Base-by-base conservation (phyloP, 148 eudicot species). In the Limonium bicolor region DNA sequence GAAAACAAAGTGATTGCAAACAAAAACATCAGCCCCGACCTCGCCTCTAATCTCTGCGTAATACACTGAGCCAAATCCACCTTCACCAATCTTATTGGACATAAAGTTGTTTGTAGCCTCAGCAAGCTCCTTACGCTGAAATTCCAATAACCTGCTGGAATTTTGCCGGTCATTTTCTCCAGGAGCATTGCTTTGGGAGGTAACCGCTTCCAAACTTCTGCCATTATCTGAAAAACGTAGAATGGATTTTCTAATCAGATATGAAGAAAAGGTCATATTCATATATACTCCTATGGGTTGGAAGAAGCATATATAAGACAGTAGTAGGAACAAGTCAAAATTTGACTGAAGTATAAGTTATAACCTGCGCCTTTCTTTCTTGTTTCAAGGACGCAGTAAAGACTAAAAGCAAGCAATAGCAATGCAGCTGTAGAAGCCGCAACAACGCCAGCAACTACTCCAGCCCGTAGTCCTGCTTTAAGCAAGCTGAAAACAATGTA, bases 11-110 rank as follows among this genome's bases (percentile, higher is more conserved):
- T 29, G 12, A 29, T 29, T 8, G 33, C 7, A 29, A 2, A 29
- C 10, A 17, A 37, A 16, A 37, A 18, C 14, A 40, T n/a, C 14
- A 20, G 23, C 16, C 4, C 67, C 20, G 8, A 73, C 85, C 77
- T 77, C 65, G 71, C 85, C 77, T 61, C 74, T 63, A 36, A 77
- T 45, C 50, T 70, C 72, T 28, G 64, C 85, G 48, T 58, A 73
- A 50, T 60, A 77, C 23, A 77, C 85, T 41, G 59, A 24, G 21
- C 86, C 86, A 59, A 69, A 73, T 13, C 80, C 86, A 25, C 86
- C 86, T 70, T 77, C 67, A 30, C 86, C 77, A 48, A 77, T 77
- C 48, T 73, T 73, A 42, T 70, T 38, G 21, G 55, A 34, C 18
- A 59, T 62, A 36, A 77, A 77, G 56, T 70, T 59, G 53, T 62